Base-by-base conservation (phyloP, 2,329 filamentous ascomycete genomes). In the Periconia sp. region DNA sequence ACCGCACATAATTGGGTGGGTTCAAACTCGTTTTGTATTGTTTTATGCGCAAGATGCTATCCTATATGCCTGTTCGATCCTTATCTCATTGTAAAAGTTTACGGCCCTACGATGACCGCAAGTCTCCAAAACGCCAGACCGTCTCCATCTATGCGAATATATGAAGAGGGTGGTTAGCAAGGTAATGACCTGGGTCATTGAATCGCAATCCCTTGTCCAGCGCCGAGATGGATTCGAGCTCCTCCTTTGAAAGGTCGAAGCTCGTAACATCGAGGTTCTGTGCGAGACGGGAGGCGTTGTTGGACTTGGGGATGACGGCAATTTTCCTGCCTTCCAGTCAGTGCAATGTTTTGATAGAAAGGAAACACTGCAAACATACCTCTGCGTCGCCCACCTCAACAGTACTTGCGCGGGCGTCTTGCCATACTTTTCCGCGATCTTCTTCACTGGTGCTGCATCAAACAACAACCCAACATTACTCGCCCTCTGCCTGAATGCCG, bases 341-440 rank as follows among this genome's bases (percentile, higher is more conserved):
- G 35, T n/a, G 18, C 12, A 25, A 7, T 10, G n/a, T 34, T 12
- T 12, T 11, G 26, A 16, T 34, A 17, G 12, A n/a, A 36, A 12
- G 9, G 19, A 8, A 13, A 5, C 9, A 35, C 8, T n/a, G n/a
- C n/a, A 8, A 33, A 37, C 45, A 23, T 46, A 48, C 52, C 59
- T 81, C 80, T 95, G 89, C 7, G 89, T 95, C 25, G 88, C 82
- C 90, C 90, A 95, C 64, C 89, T 80, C 56, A 95, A 79, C 50
- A 95, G 78, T 24, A 95, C 78, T 78, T 95, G 89, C 10, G 88
- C 86, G 7, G 88, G 80, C 9, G 83, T 83, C 78, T 87, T 89
- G 68, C 75, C 75, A 56, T 89, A 77, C 76, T 88, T 90, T 60
- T 78, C 70, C 13, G 89, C 85, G 50, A 92, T 79, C 36, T 60